Evolutionary conservation across 2,329 filamentous ascomycete genomes (phyloP).

Genomic region (Fusarium sp.): DNA sequence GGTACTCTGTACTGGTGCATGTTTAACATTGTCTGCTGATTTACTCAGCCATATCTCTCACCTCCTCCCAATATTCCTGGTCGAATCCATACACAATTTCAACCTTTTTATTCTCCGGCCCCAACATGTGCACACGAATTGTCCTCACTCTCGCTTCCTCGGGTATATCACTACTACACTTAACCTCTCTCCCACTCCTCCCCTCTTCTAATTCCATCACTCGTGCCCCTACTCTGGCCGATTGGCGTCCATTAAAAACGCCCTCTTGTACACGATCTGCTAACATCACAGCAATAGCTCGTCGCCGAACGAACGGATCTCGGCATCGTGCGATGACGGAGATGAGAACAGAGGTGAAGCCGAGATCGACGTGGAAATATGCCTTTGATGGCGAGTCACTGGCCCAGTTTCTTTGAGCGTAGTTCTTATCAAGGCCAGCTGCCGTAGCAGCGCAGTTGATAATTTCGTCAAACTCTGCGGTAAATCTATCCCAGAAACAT

Average conservation of each 20-base stretch:
- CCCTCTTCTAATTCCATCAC: slow-evolving; percentile 30
- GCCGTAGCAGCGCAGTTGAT: background rate
- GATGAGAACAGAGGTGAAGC: slow-evolving; percentile 17
- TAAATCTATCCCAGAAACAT: slow-evolving; percentile 34
- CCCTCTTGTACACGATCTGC: slow-evolving; percentile 25
- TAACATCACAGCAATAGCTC: slow-evolving; percentile 19
- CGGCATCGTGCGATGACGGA: slow-evolving; percentile 27
- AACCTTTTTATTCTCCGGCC: background rate
- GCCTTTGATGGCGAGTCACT: background rate
- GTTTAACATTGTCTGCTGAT: background rate
- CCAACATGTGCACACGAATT: slow-evolving; percentile 8
- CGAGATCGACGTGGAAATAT: slow-evolving; percentile 29
- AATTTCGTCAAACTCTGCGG: slow-evolving; percentile 4
- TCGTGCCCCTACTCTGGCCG: slow-evolving; percentile 17
- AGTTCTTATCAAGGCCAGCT: background rate
- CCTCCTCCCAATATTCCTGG: slow-evolving; percentile 8
- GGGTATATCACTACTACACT: background rate
- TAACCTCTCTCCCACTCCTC: slow-evolving; percentile 7
- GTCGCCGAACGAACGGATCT: slow-evolving; percentile 13
- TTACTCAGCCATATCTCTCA: slow-evolving; percentile 3
- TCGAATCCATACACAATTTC: slow-evolving; percentile 28
- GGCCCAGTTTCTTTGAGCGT: background rate
- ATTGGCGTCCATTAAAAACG: slow-evolving; percentile 5
- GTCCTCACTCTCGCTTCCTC: slow-evolving; percentile 12
- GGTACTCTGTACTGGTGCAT: too few relatives aligned